Percentiles rank a stretch among this genome's conserved stretches.
These are phyloP conservation scores for Berberis vulgaris DNA, from an alignment of 164 flowering plant genomes.

Conservation along the genomic window DNA sequence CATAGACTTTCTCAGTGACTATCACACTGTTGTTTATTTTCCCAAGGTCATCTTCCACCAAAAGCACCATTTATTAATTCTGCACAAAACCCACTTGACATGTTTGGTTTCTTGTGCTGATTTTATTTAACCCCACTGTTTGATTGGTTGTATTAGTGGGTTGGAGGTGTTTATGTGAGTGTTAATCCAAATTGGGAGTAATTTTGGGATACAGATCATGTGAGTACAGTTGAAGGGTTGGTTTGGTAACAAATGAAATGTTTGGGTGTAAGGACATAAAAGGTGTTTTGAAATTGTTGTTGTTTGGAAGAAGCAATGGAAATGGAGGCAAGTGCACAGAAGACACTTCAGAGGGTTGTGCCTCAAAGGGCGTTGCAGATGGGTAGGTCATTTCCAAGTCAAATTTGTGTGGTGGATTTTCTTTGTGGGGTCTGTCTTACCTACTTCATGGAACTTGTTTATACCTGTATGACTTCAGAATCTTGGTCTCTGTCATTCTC, in stretches of 20 bases:
- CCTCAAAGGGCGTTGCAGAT: constrained; percentile 78
- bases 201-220: background rate
- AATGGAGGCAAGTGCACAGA: constrained; percentile 39
- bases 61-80: too few species aligned
- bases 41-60: too few species aligned
- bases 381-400: constrained; percentile 79
- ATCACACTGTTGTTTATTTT: too few species aligned
- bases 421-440: constrained; percentile 79
- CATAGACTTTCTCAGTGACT: too few species aligned
- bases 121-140: too few species aligned
- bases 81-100: too few species aligned
- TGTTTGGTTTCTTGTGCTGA: too few species aligned
- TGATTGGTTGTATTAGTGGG: too few species aligned
- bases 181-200: too few species aligned
- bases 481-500: too few species aligned
- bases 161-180: too few species aligned
- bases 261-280: background rate
- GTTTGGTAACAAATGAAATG: background rate
- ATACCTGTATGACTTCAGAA: too few species aligned
- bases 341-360: constrained; percentile 62
- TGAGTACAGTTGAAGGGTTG: constrained; percentile 9
- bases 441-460: constrained; percentile 17
- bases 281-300: background rate
- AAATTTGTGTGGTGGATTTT: constrained; percentile 79
- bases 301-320: background rate